Evolutionary conservation across 768 basidiomycete genomes (phyloP), one percentile per base, ranked within the genome.

Genomic region (Suillus tomentosus): DNA sequence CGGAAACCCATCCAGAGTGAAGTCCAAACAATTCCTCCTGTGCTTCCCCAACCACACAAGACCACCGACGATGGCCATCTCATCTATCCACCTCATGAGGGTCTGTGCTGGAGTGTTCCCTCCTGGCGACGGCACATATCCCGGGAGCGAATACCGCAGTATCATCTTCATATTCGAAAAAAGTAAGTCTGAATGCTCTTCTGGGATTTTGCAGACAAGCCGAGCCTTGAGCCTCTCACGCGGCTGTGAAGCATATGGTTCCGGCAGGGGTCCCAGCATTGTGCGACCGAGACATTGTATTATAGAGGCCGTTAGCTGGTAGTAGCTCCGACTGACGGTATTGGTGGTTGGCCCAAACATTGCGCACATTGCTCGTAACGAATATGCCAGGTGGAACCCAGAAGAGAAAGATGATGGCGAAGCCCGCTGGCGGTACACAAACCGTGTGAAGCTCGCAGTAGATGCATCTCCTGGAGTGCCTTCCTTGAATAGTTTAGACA

Each of bases 381-480:
- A 24, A 22, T 37, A 60, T 34, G 51, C 47, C 34, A 36, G 42
- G n/a, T 17, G 55, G 19, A 19, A 22, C 19, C 15, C 45, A 5
- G 34, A 64, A 55, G 43, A 27, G 59, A 36, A 22, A 42, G 0
- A 5, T 47, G 43, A 22, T 14, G 5, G 13, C 2, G 9, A 60
- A 17, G 13, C 9, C 39, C 77, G 68, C 58, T 79, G 67, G 31
- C 31, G 31, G 48, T 77, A 66, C 34, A 70, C 70, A 55, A 76
- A 65, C 27, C 70, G 70, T 36, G 77, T 74, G 69, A 75, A 76
- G 67, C 75, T 62, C 53, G 76, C 66, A 62, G 72, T 5, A 27
- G 1, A 11, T 27, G 0, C 3, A 27, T 58, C 56, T 11, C 24
- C 10, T 10, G 9, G 10, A 2, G 56, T 58, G 39, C 17, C 39